phyloP scores from a whole-genome alignment of 2,329 filamentous ascomycete species.

The Pleomassaria siparia region DNA sequence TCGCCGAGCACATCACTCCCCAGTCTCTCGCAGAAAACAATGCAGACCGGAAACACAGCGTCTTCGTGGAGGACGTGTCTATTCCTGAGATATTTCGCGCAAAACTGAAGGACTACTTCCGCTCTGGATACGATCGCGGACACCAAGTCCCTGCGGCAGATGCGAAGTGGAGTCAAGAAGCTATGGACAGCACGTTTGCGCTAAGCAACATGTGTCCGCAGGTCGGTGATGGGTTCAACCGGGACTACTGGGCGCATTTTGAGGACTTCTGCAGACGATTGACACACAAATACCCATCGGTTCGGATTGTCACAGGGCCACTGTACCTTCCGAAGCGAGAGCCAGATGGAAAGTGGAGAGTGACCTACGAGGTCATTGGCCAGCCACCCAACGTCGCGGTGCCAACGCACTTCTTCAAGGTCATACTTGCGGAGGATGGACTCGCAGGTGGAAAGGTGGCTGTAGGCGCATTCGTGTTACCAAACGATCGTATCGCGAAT shows the following conservation, averaged over 20 bases:
- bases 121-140: conserved; percentile 90
- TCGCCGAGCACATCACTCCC: conserved; percentile 89
- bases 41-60: conserved; percentile 81
- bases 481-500: conserved; percentile 87
- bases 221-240: conserved; percentile 96
- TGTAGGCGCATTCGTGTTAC: conserved; percentile 90
- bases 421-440: conserved; percentile 93
- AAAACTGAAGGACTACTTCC: conserved; percentile 89
- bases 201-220: conserved; percentile 98
- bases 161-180: conserved; percentile 89
- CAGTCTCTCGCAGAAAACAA: conserved; percentile 73
- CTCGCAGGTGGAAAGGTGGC: conserved; percentile 66
- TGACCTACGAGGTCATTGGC: conserved; percentile 94
- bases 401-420: conserved; percentile 98
- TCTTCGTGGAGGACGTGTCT: conserved; percentile 76
- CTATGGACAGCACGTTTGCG: conserved; percentile 94
- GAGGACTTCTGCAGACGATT: conserved; percentile 93
- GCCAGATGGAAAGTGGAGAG: conserved; percentile 91
- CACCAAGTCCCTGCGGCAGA: conserved; percentile 97
- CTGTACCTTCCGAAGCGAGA: conserved; percentile 88
- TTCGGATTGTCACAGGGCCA: conserved; percentile 90
- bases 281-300: conserved; percentile 77
- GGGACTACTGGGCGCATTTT: conserved; percentile 99
- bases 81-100: conserved; percentile 88
- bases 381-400: conserved; percentile 91